Base-by-base conservation (phyloP, 2,329 filamentous ascomycete species). In the Diaporthe australafricana region DNA sequence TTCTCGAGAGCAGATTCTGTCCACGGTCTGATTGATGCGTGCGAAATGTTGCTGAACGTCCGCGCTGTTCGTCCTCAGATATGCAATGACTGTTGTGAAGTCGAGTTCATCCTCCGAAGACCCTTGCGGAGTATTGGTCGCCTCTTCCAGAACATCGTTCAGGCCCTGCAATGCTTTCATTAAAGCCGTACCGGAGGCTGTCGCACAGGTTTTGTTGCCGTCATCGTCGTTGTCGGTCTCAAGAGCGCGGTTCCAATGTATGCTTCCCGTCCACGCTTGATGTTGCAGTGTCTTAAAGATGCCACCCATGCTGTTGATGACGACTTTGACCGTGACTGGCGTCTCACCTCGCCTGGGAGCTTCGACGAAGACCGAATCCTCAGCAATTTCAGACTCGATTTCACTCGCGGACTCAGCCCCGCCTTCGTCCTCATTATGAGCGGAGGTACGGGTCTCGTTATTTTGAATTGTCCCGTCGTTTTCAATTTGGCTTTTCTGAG, bases 311-410 rank as follows among this genome's bases (percentile, higher is more conserved):
- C 70, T 69, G 22, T 66, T 67, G 50, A 73, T 38, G 1, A 45
- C 8, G 30, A 68, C 22, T 12, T 57, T 25, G 25, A 71, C 70
- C 30, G 55, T 53, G 6, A 42, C 8, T 16, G 50, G 27, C 27
- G 5, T 17, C 14, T 68, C 52, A 27, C 25, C 14, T 47, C 57
- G 32, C 22, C 42, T 55, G 52, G 65, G 72, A 22, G 72, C 35
- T 35, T 73, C 69, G 48, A 72, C 57, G 45, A 66, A 73, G 20
- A 42, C 65, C 16, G 52, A 27, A 3, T 73, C 65, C 17, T 72
- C 70, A 20, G 42, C 48, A 30, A 32, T 16, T 40, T 45, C 7
- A 20, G 14, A 16, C n/a, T 30, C n/a, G n/a, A 22, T n/a, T 16
- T 60, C 56, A 47, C 12, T 48, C 27, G 16, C 20, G 17, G 48